Evolutionary conservation across 2,329 filamentous ascomycete genomes (phyloP), one percentile per base, ranked within the genome.

Genomic region (Claviceps spartinae): DNA sequence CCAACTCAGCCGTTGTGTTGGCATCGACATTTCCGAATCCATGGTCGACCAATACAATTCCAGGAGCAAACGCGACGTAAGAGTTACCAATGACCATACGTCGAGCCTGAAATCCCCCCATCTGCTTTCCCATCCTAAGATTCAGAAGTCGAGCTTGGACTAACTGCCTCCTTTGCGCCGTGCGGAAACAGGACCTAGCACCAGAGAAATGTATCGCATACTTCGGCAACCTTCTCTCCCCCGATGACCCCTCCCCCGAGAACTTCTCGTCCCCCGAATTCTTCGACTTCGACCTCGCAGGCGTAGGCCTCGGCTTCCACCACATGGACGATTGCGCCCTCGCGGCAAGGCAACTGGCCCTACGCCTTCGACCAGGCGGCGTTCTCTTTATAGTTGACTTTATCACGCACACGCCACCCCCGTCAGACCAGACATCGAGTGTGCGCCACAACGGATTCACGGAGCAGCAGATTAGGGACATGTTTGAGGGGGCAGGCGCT

Each of bases 1-100:
- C 14, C 47, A 58, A 45, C 54, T 63, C 2, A 81, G 78, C 1
- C 73, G 82, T 57, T 78, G 79, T 47, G 67, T 83, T 16, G 86
- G 84, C 43, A 73, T 90, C 45, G 86, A 90, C 61, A 67, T 88
- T 52, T 83, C 84, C 0, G 74, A 81, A 55, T 79, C 79, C 54
- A 89, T 89, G 85, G 76, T 87, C 5, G 68, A 70, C 0, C 70
- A 74, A 6, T 90, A 83, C 69, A 89, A 88, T 62, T 66, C 69
- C 11, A 72, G 76, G 26, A 81, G 79, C 20, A 63, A 67, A 38
- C 75, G 76, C 54, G 74, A 80, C 65, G 75, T 76, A 56, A 53
- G 65, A 11, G n/a, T 20, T 13, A 20, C 8, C 30, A 2, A 7
- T 16, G 20, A 2, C 14, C n/a, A 22, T 20, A 4, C 30, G 22